Evolutionary conservation across 192 early-diverging fungal species (phyloP), one percentile per base, ranked within the genome.

Genomic region (Tieghemiomyces parasiticus): DNA sequence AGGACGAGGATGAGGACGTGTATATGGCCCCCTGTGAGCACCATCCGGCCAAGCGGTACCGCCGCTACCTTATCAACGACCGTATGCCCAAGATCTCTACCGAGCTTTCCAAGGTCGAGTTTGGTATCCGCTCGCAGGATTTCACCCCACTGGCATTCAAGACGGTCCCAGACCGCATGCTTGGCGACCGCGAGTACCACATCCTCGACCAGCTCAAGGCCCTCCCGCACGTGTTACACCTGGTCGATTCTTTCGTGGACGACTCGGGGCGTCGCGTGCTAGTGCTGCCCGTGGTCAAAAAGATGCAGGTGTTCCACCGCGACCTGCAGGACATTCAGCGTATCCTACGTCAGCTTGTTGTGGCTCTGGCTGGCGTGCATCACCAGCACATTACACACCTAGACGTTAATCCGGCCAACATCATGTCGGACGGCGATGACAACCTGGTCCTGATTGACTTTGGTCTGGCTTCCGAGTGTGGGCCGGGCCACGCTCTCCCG

Each of bases 401-500:
- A 54, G 83, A 85, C 65, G 74, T 89, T 31, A 81, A 79, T 42
- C 74, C 78, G 2, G 72, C 80, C 19, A 81, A 83, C 62, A 55
- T 86, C 42, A 78, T 83, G 81, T 60, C 72, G 14, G 81, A 85
- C 59, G 61, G 67, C 3, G 67, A 67, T 20, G 71, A 72, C 44
- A 66, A 74, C 53, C 62, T 86, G 16, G 74, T 81, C 59, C 69
- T 89, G 48, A 89, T 89, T 28, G 86, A 89, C 64, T 87, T 84
- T 71, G 86, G 86, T 6, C 71, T 89, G 22, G 81, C 86, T 4
- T 78, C 81, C 28, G 64, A 73, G 34, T 64, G 61, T 45, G 29
- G 54, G 2, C 45, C 50, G 0, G 52, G 58, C 2, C 56, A 68
- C 14, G 53, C 61, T 44, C 77, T 80, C 34, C 70, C 77, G 4